phyloP scores from a whole-genome alignment of 2,329 filamentous ascomycete genomes.

The Ophiostoma sp. region DNA sequence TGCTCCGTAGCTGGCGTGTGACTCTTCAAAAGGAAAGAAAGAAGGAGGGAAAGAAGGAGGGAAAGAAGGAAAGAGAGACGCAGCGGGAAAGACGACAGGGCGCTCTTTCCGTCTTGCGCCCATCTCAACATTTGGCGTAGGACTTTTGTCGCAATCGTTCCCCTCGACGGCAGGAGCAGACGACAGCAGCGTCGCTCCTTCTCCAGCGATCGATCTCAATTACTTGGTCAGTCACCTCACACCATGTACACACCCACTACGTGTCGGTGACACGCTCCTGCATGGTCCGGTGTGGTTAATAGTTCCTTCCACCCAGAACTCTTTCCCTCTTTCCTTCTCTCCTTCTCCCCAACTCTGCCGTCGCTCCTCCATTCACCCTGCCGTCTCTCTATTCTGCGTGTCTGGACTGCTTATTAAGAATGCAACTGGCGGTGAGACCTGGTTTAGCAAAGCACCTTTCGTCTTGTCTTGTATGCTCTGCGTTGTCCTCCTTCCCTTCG shows the following conservation, averaged over 20 bases:
- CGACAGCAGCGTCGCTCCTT: too few species aligned
- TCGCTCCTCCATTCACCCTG: not conserved
- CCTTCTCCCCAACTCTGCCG: not conserved
- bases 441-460: not conserved
- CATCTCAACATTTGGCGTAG: constrained; percentile 12
- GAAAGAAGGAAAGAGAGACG: not conserved
- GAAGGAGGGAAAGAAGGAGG: not conserved
- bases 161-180: not conserved
- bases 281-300: not conserved
- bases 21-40: too few species aligned
- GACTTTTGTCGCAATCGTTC: not conserved
- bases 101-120: not conserved
- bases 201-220: too few species aligned
- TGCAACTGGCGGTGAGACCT: constrained; percentile 2
- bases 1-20: too few species aligned
- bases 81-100: not conserved
- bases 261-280: constrained; percentile 5
- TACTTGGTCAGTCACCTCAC: too few species aligned
- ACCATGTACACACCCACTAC: not conserved
- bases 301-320: not conserved
- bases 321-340: not conserved
- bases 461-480: not conserved
- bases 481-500: not conserved
- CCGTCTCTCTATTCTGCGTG: not conserved
- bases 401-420: not conserved